Evolutionary conservation across 768 basidiomycete genomes (phyloP).

Genomic region (Tylopilus vinaceipallidus): DNA sequence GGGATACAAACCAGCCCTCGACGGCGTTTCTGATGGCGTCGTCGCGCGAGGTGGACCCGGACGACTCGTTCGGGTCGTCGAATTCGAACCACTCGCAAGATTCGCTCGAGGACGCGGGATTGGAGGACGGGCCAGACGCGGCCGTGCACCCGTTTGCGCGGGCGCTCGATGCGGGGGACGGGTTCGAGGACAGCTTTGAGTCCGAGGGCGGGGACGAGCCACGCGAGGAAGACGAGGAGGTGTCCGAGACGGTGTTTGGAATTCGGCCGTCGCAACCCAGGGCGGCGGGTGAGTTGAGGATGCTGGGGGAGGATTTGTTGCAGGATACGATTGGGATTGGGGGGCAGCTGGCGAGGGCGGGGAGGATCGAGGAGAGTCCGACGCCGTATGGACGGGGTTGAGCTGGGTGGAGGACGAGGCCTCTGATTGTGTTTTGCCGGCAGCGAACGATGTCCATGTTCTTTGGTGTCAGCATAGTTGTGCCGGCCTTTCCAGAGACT

Average conservation of each 20-base stretch:
- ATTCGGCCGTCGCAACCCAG: constrained; percentile 52
- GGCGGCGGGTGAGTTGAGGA: constrained; percentile 38
- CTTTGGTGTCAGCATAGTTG: too few relatives aligned
- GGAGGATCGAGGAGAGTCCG: constrained; percentile 62
- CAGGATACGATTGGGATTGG: constrained; percentile 65
- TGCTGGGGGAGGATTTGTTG: constrained; percentile 63
- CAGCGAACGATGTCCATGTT: too few relatives aligned
- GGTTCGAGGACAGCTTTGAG: constrained; percentile 52
- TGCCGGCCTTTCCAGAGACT: too few relatives aligned
- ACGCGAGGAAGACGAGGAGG: constrained; percentile 12
- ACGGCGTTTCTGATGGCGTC: constrained; percentile 69
- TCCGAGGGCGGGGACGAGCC: constrained; percentile 39
- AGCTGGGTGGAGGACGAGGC: too few relatives aligned
- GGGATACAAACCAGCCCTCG: constrained; percentile 62
- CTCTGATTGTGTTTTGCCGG: too few relatives aligned
- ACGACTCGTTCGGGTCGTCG: constrained; percentile 42
- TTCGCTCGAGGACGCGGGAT: constrained; percentile 53
- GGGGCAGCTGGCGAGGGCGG: constrained; percentile 45
- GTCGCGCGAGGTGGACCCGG: constrained; percentile 29
- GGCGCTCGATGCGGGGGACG: constrained; percentile 38
- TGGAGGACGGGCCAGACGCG: too few relatives aligned
- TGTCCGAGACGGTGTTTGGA: constrained; percentile 66
- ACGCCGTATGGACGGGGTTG: constrained; percentile 45
- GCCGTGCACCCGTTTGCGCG: constrained; percentile 62
- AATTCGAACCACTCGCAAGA: constrained; percentile 61